phyloP scores from a whole-genome alignment of 306 rosid species.

The Dicorynia guianensis region DNA sequence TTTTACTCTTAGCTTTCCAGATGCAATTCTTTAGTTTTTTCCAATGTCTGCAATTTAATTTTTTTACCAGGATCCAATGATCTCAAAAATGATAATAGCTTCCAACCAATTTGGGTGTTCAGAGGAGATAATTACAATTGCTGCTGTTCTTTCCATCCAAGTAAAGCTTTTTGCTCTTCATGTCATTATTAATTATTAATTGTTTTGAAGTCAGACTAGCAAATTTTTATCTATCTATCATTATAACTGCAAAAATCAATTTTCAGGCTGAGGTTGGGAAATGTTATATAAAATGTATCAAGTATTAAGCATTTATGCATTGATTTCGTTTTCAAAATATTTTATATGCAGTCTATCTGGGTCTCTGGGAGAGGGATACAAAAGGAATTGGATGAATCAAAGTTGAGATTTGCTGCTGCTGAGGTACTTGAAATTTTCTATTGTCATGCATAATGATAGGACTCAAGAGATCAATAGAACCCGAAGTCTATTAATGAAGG shows the following conservation, averaged over 20 bases:
- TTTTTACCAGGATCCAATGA: conserved; percentile 83
- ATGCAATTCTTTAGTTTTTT: conserved; percentile 26
- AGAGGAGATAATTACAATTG: conserved; percentile 89
- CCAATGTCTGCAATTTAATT: not conserved
- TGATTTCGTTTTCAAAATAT: conserved; percentile 45
- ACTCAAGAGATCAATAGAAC: too few species aligned
- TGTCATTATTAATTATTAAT: conserved; percentile 9
- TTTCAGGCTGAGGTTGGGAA: conserved; percentile 25
- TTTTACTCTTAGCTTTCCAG: conserved; percentile 24
- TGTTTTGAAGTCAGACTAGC: not conserved
- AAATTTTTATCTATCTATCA: not conserved
- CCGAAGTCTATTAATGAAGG: too few species aligned
- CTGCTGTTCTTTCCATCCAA: conserved; percentile 89
- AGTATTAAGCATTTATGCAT: conserved; percentile 2
- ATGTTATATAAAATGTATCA: conserved; percentile 26
- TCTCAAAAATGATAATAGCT: conserved; percentile 91
- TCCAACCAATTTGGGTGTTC: conserved; percentile 85
- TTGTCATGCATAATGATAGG: not conserved
- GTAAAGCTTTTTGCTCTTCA: conserved; percentile 52
- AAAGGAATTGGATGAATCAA: conserved; percentile 91
- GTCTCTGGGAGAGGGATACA: conserved; percentile 82
- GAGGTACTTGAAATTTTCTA: conserved; percentile 59
- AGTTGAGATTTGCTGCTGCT: conserved; percentile 89
- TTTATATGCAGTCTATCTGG: conserved; percentile 83
- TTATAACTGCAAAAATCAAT: conserved; percentile 8